These are phyloP conservation scores for Digitaria exilis DNA, from an alignment of 202 grass and related monocot genomes.

Conservation along the genomic window DNA sequence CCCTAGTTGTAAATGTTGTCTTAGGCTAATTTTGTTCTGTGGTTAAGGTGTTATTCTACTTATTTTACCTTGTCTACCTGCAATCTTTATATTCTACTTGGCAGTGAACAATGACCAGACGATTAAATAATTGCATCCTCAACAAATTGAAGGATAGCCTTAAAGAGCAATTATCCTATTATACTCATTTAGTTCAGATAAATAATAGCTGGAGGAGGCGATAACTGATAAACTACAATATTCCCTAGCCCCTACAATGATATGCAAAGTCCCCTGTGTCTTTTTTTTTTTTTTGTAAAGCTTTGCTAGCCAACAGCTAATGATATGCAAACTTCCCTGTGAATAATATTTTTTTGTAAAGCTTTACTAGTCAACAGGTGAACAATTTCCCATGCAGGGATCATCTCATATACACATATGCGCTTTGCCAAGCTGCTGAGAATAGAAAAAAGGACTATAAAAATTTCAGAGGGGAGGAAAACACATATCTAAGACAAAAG, in stretches of 20 bases:
- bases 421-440: background rate
- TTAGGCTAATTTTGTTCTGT: background rate
- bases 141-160: background rate
- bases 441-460: background rate
- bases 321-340: background rate
- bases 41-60: background rate
- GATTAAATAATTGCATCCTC: background rate
- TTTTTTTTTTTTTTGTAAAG: no score
- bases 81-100: background rate
- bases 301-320: no score
- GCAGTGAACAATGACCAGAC: background rate
- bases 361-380: background rate
- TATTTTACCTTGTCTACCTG: no score
- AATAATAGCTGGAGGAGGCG: background rate
- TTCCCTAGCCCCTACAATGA: no score
- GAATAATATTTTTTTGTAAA: background rate
- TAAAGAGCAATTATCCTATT: background rate
- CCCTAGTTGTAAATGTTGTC: background rate
- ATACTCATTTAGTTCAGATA: conserved; percentile 2
- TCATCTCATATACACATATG: no score
- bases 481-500: background rate
- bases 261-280: no score
- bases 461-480: background rate
- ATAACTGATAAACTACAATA: background rate
- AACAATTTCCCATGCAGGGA: no score